phyloP scores from a whole-genome alignment of 371 early-diverging fungal genomes.

The Mucor piriformis region DNA sequence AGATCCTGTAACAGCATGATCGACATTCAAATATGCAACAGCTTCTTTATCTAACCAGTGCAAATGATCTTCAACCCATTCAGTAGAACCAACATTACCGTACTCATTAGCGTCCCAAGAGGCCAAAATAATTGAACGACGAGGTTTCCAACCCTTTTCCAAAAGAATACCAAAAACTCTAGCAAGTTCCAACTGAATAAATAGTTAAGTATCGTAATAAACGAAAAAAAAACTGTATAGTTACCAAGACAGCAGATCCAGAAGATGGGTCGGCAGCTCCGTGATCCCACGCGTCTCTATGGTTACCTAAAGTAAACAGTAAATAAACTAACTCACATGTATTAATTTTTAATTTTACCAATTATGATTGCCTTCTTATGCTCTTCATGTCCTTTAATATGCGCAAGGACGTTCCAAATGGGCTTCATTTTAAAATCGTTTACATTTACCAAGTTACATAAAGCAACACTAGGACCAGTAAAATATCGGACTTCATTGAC shows the following conservation, averaged over 20 bases:
- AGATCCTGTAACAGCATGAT: constrained; percentile 51
- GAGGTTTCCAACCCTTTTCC: constrained; percentile 68
- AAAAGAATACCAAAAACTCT: constrained; percentile 57
- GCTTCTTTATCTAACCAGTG: constrained; percentile 56
- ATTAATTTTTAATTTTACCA: constrained; percentile 24
- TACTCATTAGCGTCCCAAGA: constrained; percentile 77
- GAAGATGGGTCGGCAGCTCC: constrained; percentile 73
- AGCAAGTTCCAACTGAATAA: constrained; percentile 57
- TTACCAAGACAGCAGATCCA: constrained; percentile 63
- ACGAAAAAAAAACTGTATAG: not conserved
- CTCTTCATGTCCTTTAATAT: constrained; percentile 60
- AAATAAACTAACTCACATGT: not conserved
- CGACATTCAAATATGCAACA: constrained; percentile 66
- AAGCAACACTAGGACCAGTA: constrained; percentile 57
- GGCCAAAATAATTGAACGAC: constrained; percentile 64
- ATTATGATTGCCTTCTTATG: constrained; percentile 60
- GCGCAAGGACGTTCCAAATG: constrained; percentile 68
- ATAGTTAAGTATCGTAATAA: no score
- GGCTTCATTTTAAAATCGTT: constrained; percentile 60
- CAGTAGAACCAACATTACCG: constrained; percentile 69
- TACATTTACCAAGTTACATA: constrained; percentile 56
- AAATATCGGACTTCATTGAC: constrained; percentile 47
- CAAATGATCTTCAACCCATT: constrained; percentile 70
- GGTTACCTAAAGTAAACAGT: constrained; percentile 49
- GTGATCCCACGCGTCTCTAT: constrained; percentile 71